Percentiles rank a stretch among this genome's conserved stretches.
phyloP scores from a whole-genome alignment of 768 basidiomycete genomes.

The Hortiboletus campestris region DNA sequence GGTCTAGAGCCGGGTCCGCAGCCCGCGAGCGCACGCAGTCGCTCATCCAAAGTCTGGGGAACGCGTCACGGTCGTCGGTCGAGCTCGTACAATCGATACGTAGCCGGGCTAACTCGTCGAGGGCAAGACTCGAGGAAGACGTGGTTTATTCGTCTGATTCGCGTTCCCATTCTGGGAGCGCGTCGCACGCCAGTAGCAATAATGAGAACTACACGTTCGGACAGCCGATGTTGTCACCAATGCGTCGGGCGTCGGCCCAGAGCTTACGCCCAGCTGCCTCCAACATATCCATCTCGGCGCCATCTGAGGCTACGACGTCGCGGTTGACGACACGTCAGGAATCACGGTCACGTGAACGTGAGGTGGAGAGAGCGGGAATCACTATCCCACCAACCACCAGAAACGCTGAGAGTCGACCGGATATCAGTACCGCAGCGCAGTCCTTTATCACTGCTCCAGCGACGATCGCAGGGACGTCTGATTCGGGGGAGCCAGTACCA shows the following conservation, averaged over 20 bases:
- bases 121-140: constrained; percentile 64
- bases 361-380: constrained; percentile 24
- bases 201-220: constrained; percentile 79
- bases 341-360: constrained; percentile 10
- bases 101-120: constrained; percentile 64
- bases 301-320: constrained; percentile 27
- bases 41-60: constrained; percentile 60
- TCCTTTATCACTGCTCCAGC: constrained; percentile 69
- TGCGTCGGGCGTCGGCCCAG: constrained; percentile 18
- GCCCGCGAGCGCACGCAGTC: constrained; percentile 67
- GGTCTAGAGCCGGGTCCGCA: constrained; percentile 46
- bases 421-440: constrained; percentile 66
- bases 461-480: constrained; percentile 56
- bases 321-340: constrained; percentile 19
- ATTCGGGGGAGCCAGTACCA: constrained; percentile 45
- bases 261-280: constrained; percentile 19
- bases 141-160: constrained; percentile 35
- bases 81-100: constrained; percentile 52
- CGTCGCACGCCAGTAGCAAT: constrained; percentile 40
- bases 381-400: constrained; percentile 27
- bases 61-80: constrained; percentile 59
- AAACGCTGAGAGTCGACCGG: constrained; percentile 44
- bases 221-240: constrained; percentile 42
- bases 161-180: constrained; percentile 44
- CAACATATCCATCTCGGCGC: constrained; percentile 22